Base-by-base conservation (phyloP, 192 early-diverging fungal species). In the Umbelopsis isabellina region DNA sequence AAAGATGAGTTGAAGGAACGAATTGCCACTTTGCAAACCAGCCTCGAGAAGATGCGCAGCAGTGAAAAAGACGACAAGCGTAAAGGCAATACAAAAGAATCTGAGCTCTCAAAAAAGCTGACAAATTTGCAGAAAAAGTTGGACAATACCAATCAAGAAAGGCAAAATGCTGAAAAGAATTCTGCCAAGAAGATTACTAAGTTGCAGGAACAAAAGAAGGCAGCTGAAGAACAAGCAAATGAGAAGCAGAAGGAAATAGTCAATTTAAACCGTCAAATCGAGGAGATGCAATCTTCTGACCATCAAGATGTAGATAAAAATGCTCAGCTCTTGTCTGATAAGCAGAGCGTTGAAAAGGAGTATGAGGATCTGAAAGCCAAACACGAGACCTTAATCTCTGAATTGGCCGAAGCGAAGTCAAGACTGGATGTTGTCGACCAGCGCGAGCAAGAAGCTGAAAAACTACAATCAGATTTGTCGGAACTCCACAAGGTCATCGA, bases 131-230 rank as follows among this genome's bases (percentile, higher is more conserved):
- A 61, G 55, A 25, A 61, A 35, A 61, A 61, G 30, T 1, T 61
- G 21, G 55, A 61, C 18, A 61, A 61, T 4, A 61, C 30, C 55
- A 61, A 61, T 30, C 55, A 61, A 35, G 55, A 61, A 25, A 25
- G 55, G 12, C 55, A 61, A 3, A 61, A 61, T 35, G 27, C 33
- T n/a, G 55, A 61, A 25, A 25, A 30, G 3, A 61, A 61, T 35
- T 61, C 55, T 25, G 4, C 11, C 30, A 61, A 61, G 30, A 61
- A 61, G 30, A 18, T 61, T 8, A 4, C 55, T 3, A 61, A 61
- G 15, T 18, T 61, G 30, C 55, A 61, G 16, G 55, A 61, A 16
- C 55, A 61, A 61, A 37, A 27, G 11, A 11, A 30, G 16, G 27
- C 16, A 35, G 55, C 55, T 35, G 55, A 61, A 18, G 16, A 61